These are phyloP conservation scores for Stereocaulon alpinum DNA, from an alignment of 495 filamentous ascomycete genomes.

Conservation along the genomic window DNA sequence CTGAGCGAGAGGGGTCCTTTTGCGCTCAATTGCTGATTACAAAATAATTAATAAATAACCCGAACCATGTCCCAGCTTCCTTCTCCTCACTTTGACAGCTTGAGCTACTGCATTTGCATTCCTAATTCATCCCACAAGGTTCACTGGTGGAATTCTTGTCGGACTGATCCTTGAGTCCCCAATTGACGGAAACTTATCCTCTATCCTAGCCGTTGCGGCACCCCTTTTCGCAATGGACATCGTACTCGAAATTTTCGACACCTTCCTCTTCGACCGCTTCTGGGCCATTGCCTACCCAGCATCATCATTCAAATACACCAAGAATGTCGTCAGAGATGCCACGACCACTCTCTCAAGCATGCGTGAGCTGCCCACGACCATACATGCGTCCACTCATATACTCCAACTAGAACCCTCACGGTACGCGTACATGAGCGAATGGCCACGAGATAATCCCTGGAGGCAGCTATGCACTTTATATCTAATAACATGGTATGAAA, in stretches of 20 bases:
- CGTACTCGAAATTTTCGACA: conserved; percentile 77
- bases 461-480: conserved; percentile 70
- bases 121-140: too few species aligned
- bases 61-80: background rate
- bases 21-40: too few species aligned
- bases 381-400: conserved; percentile 62
- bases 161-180: background rate
- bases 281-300: conserved; percentile 66
- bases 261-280: conserved; percentile 68
- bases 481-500: conserved; percentile 70
- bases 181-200: background rate
- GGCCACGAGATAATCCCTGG: conserved; percentile 68
- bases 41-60: too few species aligned
- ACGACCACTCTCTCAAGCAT: conserved; percentile 34
- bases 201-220: conserved; percentile 3
- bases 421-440: conserved; percentile 73
- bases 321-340: conserved; percentile 11
- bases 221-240: conserved; percentile 62
- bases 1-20: too few species aligned
- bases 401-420: conserved; percentile 59
- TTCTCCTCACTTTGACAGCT: background rate
- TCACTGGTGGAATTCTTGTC: background rate
- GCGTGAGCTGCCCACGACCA: conserved; percentile 40
- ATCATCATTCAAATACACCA: conserved; percentile 30
- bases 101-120: background rate